These are phyloP conservation scores for Silene noctiflora DNA, from an alignment of 179 eudicot species.

Conservation along the genomic window DNA sequence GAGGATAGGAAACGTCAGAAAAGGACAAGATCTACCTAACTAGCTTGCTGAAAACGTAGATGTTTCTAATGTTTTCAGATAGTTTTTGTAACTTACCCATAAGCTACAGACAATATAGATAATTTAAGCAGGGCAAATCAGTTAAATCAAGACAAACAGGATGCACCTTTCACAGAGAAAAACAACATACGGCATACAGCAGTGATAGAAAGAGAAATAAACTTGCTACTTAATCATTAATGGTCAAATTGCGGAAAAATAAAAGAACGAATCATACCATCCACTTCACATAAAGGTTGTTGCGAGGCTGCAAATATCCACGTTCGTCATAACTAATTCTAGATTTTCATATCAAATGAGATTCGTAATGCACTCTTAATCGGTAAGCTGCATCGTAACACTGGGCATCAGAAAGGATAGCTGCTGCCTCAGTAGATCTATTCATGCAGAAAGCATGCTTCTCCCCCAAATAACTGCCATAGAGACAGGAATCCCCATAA, in stretches of 20 bases:
- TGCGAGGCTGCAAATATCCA: background rate
- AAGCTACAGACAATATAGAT: background rate
- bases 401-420: constrained; percentile 41
- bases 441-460: constrained; percentile 32
- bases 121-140: background rate
- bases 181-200: background rate
- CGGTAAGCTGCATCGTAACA: background rate
- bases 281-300: background rate
- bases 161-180: background rate
- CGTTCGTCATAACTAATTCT: background rate
- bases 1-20: background rate
- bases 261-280: constrained; percentile 14
- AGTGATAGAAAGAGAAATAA: background rate
- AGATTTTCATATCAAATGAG: background rate
- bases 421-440: constrained; percentile 31
- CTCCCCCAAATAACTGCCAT: constrained; percentile 31
- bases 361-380: background rate
- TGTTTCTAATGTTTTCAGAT: background rate
- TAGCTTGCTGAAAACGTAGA: background rate
- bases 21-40: background rate
- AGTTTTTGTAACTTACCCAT: background rate
- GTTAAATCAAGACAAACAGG: background rate
- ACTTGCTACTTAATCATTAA: background rate
- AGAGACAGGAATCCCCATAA: constrained; percentile 37
- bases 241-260: constrained; percentile 9